Evolutionary conservation across 805 yeast genomes (phyloP).

Genomic region (Metschnikowia kofuensis): DNA sequence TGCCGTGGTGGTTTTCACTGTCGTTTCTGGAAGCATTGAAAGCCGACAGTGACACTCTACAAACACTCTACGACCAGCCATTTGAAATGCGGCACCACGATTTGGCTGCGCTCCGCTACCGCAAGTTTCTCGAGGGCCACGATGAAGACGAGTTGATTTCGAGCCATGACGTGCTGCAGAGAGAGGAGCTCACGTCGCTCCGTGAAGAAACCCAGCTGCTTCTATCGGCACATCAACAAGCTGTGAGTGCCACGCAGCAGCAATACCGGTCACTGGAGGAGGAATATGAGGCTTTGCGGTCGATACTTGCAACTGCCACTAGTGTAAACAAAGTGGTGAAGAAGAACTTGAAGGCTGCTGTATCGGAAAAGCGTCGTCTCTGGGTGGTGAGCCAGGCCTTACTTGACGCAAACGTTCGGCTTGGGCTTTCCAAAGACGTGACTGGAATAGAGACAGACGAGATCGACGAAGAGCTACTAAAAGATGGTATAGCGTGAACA

Average conservation of each 20-base stretch:
- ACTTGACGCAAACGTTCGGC: conserved; percentile 39
- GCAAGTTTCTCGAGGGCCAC: conserved; percentile 17
- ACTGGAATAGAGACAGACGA: conserved; percentile 11
- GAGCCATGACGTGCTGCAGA: conserved; percentile 7
- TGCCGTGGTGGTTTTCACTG: conserved; percentile 43
- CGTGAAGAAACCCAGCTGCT: conserved; percentile 8
- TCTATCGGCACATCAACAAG: neutral
- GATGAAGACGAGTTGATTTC: conserved; percentile 14
- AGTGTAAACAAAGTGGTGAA: conserved; percentile 38
- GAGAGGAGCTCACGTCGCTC: conserved; percentile 4
- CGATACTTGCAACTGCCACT: conserved; percentile 35
- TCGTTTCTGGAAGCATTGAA: conserved; percentile 26
- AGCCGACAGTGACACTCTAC: conserved; percentile 17
- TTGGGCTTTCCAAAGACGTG: conserved; percentile 23
- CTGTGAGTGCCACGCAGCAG: neutral
- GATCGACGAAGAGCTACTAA: conserved; percentile 18
- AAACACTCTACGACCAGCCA: conserved; percentile 24
- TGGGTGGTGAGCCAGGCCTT: conserved; percentile 43
- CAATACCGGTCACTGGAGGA: neutral
- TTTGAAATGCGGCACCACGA: conserved; percentile 32
- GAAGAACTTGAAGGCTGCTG: conserved; percentile 23
- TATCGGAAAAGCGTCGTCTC: conserved; percentile 33
- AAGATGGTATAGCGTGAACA: conserved; percentile 9
- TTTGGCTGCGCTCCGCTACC: conserved; percentile 34
- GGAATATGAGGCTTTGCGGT: conserved; percentile 25